Evolutionary conservation across 148 eudicot genomes (phyloP).

Genomic region (Chenopodium album): DNA sequence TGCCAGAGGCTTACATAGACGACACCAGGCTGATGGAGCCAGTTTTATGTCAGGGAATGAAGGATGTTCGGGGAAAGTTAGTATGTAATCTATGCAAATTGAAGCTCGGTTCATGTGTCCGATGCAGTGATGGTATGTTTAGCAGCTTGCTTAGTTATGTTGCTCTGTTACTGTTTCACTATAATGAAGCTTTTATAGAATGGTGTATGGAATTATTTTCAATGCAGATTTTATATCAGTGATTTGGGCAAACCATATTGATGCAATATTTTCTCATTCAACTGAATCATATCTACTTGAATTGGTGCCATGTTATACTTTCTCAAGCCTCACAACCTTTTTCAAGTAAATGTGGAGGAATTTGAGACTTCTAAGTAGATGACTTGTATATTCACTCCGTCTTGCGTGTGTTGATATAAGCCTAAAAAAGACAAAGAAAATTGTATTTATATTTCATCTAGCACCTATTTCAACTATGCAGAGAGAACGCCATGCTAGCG

Average conservation of each 20-base stretch:
- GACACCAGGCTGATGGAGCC: constrained; percentile 91
- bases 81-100: constrained; percentile 85
- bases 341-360: neutral
- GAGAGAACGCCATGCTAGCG: neutral
- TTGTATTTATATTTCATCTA: neutral
- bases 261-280: neutral
- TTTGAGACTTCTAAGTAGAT: neutral
- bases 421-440: too few species aligned
- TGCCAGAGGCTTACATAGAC: constrained; percentile 76
- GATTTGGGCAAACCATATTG: neutral
- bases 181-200: constrained; percentile 8
- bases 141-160: constrained; percentile 40
- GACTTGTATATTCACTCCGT: neutral
- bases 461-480: neutral
- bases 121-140: constrained; percentile 96
- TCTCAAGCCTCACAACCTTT: neutral
- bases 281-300: neutral
- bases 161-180: constrained; percentile 34
- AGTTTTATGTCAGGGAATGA: constrained; percentile 55
- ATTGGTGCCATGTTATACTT: neutral
- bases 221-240: neutral
- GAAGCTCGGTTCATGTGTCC: constrained; percentile 80
- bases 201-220: constrained; percentile 13
- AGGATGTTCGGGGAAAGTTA: constrained; percentile 69
- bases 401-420: too few species aligned